phyloP scores from a whole-genome alignment of 2,329 filamentous ascomycete genomes.

The Colletotrichum sp. region DNA sequence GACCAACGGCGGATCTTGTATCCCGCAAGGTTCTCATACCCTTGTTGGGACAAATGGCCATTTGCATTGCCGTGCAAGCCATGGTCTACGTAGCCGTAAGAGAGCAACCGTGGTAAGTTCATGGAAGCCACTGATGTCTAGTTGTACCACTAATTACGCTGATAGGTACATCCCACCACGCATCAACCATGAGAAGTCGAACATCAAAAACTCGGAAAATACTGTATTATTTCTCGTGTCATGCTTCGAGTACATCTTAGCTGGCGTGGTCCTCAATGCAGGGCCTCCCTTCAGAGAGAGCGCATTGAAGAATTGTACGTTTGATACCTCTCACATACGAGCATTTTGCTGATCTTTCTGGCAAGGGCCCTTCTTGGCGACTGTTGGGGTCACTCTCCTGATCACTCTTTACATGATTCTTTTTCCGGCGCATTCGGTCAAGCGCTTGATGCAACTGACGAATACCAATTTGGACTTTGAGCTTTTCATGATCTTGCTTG shows the following conservation, averaged over 20 bases:
- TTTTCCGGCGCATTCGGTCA: slow-evolving; percentile 72
- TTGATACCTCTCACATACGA: neutral
- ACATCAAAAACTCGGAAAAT: slow-evolving; percentile 91
- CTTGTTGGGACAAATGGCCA: slow-evolving; percentile 83
- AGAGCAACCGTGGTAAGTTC: slow-evolving; percentile 74
- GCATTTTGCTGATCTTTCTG: slow-evolving; percentile 12
- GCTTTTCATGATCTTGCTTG: slow-evolving; percentile 73
- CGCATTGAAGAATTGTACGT: slow-evolving; percentile 79
- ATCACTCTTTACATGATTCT: slow-evolving; percentile 83
- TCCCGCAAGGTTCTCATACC: slow-evolving; percentile 91
- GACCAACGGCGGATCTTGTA: slow-evolving; percentile 90
- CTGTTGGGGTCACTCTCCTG: slow-evolving; percentile 71
- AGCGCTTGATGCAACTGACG: slow-evolving; percentile 84
- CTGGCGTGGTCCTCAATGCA: slow-evolving; percentile 88
- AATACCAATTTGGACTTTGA: slow-evolving; percentile 76
- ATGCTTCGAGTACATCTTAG: slow-evolving; percentile 94
- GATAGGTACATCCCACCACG: slow-evolving; percentile 78
- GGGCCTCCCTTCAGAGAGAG: slow-evolving; percentile 87
- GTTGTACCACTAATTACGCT: slow-evolving; percentile 19
- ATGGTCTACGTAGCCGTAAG: slow-evolving; percentile 77
- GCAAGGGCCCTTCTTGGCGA: slow-evolving; percentile 81
- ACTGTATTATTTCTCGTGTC: slow-evolving; percentile 88
- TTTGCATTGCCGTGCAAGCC: slow-evolving; percentile 81
- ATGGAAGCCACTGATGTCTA: neutral
- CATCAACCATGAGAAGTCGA: slow-evolving; percentile 78